These are phyloP conservation scores for Marasmius sp. DNA, from an alignment of 1,284 basidiomycete species.

Conservation along the genomic window DNA sequence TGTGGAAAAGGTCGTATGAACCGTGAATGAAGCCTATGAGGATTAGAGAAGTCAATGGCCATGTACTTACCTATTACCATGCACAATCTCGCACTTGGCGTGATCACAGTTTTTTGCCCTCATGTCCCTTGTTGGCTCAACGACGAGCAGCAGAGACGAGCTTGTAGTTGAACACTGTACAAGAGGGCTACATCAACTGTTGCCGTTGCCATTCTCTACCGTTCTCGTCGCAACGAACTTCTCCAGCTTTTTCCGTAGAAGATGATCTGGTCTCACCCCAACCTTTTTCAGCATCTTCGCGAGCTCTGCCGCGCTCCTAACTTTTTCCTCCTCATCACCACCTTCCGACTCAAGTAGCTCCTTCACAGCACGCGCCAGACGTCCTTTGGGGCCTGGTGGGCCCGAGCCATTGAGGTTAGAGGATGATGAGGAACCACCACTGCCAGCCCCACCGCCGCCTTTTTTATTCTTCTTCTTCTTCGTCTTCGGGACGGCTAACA, in stretches of 20 bases:
- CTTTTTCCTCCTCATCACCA: conserved; percentile 45
- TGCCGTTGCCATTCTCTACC: background rate
- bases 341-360: conserved; percentile 57
- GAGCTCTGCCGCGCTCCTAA: conserved; percentile 47
- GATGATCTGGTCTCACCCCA: conserved; percentile 62
- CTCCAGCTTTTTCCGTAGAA: conserved; percentile 63
- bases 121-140: no score
- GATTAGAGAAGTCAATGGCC: background rate
- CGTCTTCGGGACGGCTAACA: conserved; percentile 63
- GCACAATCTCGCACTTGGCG: no score
- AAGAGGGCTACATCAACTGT: no score
- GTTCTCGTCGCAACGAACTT: conserved; percentile 36
- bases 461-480: conserved; percentile 47
- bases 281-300: conserved; percentile 48
- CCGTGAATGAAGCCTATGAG: background rate
- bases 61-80: no score
- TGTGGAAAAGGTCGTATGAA: conserved; percentile 24
- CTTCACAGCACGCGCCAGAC: conserved; percentile 65
- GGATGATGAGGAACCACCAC: background rate
- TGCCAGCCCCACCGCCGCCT: conserved; percentile 23
- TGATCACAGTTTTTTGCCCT: no score
- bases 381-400: conserved; percentile 55
- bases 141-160: no score
- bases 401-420: conserved; percentile 21
- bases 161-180: background rate